phyloP scores from a whole-genome alignment of 108 stramenopile species.

The Chaetoceros tenuissimus region DNA sequence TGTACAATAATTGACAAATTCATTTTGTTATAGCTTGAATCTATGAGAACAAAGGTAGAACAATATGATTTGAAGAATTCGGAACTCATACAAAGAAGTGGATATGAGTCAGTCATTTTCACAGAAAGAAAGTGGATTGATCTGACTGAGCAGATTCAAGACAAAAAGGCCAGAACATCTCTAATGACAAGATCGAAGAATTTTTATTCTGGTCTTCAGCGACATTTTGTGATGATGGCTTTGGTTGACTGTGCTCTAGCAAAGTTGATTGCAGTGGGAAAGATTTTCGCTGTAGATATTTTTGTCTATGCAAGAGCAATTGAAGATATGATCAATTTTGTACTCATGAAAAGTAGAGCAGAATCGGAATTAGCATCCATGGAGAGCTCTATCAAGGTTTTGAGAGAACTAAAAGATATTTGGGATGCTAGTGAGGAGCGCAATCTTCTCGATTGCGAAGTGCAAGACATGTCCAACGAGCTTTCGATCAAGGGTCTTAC shows the following conservation, averaged over 20 bases:
- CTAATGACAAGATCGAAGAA: slow-evolving; percentile 52
- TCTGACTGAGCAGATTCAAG: slow-evolving; percentile 61
- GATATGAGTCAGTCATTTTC: slow-evolving; percentile 54
- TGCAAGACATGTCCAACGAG: slow-evolving; percentile 10
- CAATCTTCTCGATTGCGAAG: slow-evolving; percentile 45
- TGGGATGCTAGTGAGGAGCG: slow-evolving; percentile 58
- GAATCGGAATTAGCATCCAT: slow-evolving; percentile 79
- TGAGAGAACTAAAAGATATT: slow-evolving; percentile 43
- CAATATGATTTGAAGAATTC: slow-evolving; percentile 84
- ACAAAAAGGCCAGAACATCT: slow-evolving; percentile 43
- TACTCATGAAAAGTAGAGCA: slow-evolving; percentile 67
- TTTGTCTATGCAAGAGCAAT: slow-evolving; percentile 82
- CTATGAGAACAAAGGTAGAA: slow-evolving; percentile 72
- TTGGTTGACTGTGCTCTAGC: slow-evolving; percentile 84
- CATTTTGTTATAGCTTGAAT: slow-evolving; percentile 9
- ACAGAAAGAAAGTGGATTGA: slow-evolving; percentile 69
- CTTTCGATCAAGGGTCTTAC: slow-evolving; percentile 25
- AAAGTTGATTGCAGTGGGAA: slow-evolving; percentile 58
- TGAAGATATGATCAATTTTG: slow-evolving; percentile 80
- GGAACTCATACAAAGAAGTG: slow-evolving; percentile 67
- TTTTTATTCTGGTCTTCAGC: slow-evolving; percentile 70
- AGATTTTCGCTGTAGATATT: slow-evolving; percentile 65
- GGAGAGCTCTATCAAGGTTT: slow-evolving; percentile 66
- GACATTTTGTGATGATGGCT: slow-evolving; percentile 73
- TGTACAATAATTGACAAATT: no score